A percentile compares a stretch with the other conserved stretches of the same genome.
Evolutionary conservation across 768 basidiomycete species (phyloP).

Genomic region (Boletales sp.): DNA sequence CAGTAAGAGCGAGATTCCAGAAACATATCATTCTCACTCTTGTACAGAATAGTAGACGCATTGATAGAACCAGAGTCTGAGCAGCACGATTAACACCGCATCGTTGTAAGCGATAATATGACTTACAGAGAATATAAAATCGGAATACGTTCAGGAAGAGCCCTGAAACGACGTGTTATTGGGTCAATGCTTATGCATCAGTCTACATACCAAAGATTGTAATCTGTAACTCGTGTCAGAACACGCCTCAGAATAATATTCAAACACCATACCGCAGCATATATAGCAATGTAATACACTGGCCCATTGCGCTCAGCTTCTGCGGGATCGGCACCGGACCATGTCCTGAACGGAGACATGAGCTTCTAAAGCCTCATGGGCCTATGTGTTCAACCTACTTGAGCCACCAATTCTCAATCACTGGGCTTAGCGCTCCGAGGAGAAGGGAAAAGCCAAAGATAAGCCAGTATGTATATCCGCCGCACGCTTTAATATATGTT

Average conservation of each 20-base stretch:
- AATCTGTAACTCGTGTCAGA: constrained; percentile 31
- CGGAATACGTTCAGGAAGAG: constrained; percentile 56
- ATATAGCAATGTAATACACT: constrained; percentile 50
- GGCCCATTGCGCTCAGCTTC: constrained; percentile 42
- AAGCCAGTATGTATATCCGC: constrained; percentile 52
- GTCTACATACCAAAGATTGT: constrained; percentile 31
- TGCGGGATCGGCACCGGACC: constrained; percentile 50
- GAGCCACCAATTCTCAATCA: constrained; percentile 71
- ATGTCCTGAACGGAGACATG: constrained; percentile 37
- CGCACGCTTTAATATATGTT: constrained; percentile 51
- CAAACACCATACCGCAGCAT: constrained; percentile 51
- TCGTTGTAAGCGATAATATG: neutral
- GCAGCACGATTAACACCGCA: constrained; percentile 2
- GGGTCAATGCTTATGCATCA: neutral
- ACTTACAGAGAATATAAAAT: constrained; percentile 70
- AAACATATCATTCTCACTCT: constrained; percentile 38
- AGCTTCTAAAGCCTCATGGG: constrained; percentile 14
- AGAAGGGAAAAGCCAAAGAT: constrained; percentile 50
- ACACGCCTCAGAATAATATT: neutral
- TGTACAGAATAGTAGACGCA: constrained; percentile 75
- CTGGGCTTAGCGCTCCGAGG: constrained; percentile 59
- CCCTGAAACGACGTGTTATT: constrained; percentile 34
- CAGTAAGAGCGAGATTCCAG: constrained; percentile 6
- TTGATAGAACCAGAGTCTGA: constrained; percentile 75
- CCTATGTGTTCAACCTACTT: constrained; percentile 32